Evolutionary conservation across 1,284 basidiomycete species (phyloP).

Genomic region (Athelia sp.): DNA sequence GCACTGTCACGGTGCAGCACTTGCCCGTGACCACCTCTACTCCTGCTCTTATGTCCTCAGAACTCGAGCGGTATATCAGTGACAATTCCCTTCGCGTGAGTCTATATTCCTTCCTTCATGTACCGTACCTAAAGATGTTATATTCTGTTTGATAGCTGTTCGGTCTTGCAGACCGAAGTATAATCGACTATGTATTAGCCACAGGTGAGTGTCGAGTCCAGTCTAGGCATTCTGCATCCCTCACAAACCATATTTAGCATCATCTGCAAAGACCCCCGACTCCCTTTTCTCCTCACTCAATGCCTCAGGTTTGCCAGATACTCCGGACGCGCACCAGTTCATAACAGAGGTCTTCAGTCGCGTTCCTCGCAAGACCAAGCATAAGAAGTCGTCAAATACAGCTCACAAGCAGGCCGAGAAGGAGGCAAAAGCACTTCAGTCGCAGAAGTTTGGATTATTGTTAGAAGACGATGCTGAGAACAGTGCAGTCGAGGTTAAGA

Average conservation of each 20-base stretch:
- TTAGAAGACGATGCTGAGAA: constrained; percentile 63
- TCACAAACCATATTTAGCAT: constrained; percentile 42
- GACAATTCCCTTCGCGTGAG: constrained; percentile 81
- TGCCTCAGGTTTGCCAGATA: constrained; percentile 76
- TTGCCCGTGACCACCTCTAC: neutral
- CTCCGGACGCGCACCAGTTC: constrained; percentile 76
- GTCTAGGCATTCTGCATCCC: constrained; percentile 15
- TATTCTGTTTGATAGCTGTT: constrained; percentile 51
- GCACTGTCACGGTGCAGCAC: too few species aligned
- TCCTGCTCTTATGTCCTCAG: constrained; percentile 42
- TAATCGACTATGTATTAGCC: constrained; percentile 82
- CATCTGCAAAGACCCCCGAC: constrained; percentile 77
- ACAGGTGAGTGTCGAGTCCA: constrained; percentile 49
- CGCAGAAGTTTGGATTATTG: constrained; percentile 75
- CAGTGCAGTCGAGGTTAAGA: constrained; percentile 40
- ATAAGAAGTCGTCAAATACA: constrained; percentile 38
- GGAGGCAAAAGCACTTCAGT: constrained; percentile 63
- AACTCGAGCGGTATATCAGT: constrained; percentile 76
- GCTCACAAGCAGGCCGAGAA: constrained; percentile 63
- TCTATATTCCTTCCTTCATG: constrained; percentile 7
- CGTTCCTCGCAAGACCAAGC: constrained; percentile 75
- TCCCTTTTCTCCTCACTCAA: constrained; percentile 74
- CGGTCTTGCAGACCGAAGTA: constrained; percentile 76
- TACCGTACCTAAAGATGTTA: constrained; percentile 4
- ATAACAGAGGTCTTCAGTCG: constrained; percentile 72